phyloP scores from a whole-genome alignment of 345 rosid species.

The Populus nigra region DNA sequence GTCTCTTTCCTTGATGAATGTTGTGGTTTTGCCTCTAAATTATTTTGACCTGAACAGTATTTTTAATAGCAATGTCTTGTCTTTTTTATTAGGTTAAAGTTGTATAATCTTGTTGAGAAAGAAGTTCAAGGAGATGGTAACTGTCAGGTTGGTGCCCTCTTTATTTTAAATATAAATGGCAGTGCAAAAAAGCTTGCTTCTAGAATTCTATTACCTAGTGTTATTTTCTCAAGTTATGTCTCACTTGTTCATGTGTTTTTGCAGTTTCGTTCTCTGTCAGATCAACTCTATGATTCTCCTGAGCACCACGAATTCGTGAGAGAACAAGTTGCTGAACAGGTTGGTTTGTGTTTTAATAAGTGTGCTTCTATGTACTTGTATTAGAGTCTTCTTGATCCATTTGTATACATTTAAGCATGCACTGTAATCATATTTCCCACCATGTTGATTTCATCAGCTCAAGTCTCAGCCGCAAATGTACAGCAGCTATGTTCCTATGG shows the following conservation, averaged over 20 bases:
- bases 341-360: conserved; percentile 18
- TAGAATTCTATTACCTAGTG: background rate
- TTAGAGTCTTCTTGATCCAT: background rate
- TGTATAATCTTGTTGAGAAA: conserved; percentile 54
- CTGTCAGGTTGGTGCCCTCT: conserved; percentile 55
- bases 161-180: background rate
- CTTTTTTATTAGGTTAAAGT: conserved; percentile 36
- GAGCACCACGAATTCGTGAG: conserved; percentile 72
- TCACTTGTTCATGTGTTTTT: conserved; percentile 20
- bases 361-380: background rate
- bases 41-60: background rate
- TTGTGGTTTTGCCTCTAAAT: background rate
- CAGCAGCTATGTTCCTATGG: conserved; percentile 57
- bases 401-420: background rate
- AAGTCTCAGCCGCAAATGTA: conserved; percentile 42
- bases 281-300: conserved; percentile 78
- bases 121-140: conserved; percentile 72
- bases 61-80: background rate
- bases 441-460: conserved; percentile 39
- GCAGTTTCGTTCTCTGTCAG: conserved; percentile 85
- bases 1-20: background rate
- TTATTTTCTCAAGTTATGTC: conserved; percentile 3
- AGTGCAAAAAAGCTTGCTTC: background rate
- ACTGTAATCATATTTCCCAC: background rate
- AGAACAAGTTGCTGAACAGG: conserved; percentile 67